phyloP scores from a whole-genome alignment of 2,329 filamentous ascomycete species.

The Aureobasidium uvarum region DNA sequence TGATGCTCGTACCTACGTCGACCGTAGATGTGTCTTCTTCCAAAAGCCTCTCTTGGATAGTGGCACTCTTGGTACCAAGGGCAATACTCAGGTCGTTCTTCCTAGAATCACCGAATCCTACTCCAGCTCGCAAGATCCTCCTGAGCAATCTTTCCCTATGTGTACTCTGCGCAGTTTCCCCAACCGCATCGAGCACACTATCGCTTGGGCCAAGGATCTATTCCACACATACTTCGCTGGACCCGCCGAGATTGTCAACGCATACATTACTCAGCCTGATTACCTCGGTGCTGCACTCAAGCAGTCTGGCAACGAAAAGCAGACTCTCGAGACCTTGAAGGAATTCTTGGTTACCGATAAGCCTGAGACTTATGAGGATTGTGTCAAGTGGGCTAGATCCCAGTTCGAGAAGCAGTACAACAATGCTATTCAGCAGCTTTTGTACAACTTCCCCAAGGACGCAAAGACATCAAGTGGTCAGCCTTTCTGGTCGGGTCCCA shows the following conservation, averaged over 20 bases:
- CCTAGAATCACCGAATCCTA: constrained; percentile 94
- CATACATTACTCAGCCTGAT: constrained; percentile 82
- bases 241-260: constrained; percentile 88
- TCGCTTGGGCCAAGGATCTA: constrained; percentile 94
- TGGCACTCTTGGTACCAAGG: constrained; percentile 97
- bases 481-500: constrained; percentile 96
- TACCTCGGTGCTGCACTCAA: constrained; percentile 85
- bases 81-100: constrained; percentile 94
- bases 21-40: constrained; percentile 97
- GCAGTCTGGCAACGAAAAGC: constrained; percentile 92
- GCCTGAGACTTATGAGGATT: constrained; percentile 90
- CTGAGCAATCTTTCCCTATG: constrained; percentile 99
- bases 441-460: constrained; percentile 98
- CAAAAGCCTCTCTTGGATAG: constrained; percentile 94
- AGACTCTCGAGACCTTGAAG: constrained; percentile 83
- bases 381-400: constrained; percentile 89
- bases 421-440: constrained; percentile 90
- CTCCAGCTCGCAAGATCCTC: constrained; percentile 93
- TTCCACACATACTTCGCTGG: constrained; percentile 95
- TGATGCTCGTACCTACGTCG: constrained; percentile 93
- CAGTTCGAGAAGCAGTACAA: constrained; percentile 97
- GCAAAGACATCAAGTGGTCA: constrained; percentile 82
- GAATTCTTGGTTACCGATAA: constrained; percentile 91
- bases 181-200: constrained; percentile 97
- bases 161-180: constrained; percentile 96